Percentiles rank a stretch among this genome's conserved stretches.
Conservation (phyloP, 1,139 yeast species). For the Meyerozyma smithsonii region DNA sequence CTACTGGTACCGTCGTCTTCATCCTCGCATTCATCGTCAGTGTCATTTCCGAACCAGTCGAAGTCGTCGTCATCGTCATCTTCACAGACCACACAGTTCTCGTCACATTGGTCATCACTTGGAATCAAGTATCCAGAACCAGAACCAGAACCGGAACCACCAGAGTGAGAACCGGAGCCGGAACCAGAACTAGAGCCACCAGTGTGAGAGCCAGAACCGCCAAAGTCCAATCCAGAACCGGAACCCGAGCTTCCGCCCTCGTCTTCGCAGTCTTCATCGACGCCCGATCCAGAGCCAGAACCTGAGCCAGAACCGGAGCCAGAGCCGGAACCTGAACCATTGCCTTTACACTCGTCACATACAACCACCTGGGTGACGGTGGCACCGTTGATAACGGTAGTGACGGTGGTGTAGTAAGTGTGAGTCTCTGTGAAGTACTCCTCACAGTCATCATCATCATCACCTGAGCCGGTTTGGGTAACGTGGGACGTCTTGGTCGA, state of each 20-base stretch:
- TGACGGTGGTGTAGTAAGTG: background rate
- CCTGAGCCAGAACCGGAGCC: constrained; percentile 5
- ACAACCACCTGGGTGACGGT: constrained; percentile 1
- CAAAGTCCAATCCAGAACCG: constrained; percentile 2
- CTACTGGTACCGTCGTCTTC: too few species aligned
- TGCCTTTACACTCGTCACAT: background rate
- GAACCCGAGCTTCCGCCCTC: constrained; percentile 11
- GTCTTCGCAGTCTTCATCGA: constrained; percentile 13
- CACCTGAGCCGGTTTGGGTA: background rate
- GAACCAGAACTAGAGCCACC: constrained; percentile 4
- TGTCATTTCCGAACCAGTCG: constrained; percentile 10
- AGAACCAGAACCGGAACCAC: background rate
- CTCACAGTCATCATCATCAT: constrained; percentile 2
- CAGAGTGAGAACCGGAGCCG: constrained; percentile 3
- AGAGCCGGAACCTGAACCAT: constrained; percentile 9
- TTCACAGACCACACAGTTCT: constrained; percentile 2
- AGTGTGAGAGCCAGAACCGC: constrained; percentile 4
- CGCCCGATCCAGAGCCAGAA: constrained; percentile 2
- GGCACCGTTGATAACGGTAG: background rate
- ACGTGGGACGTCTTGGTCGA: background rate
- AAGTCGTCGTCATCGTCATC: constrained; percentile 6
- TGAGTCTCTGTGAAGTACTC: background rate
- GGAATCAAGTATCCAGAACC: background rate
- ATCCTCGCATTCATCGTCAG: constrained; percentile 8
- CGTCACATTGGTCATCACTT: constrained; percentile 2